Evolutionary conservation across 768 basidiomycete species (phyloP).

Genomic region (Calocybe cyanea): DNA sequence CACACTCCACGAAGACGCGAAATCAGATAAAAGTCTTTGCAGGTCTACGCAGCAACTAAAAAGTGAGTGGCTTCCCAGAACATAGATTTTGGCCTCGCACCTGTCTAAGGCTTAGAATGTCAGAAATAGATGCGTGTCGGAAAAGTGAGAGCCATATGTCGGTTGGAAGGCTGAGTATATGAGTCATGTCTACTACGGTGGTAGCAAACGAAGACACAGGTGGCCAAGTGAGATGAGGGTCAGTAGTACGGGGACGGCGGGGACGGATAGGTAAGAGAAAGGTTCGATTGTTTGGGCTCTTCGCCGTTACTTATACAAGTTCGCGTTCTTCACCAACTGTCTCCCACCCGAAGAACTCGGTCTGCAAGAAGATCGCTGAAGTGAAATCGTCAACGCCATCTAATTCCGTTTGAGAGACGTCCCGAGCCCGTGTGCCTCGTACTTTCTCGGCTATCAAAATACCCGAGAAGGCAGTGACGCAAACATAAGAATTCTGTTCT

Average conservation of each 20-base stretch:
- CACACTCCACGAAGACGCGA: conserved; percentile 50
- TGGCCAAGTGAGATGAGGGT: background rate
- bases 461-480: background rate
- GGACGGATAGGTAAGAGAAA: background rate
- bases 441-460: background rate
- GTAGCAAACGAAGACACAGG: background rate
- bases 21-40: conserved; percentile 34
- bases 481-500: too few relatives aligned
- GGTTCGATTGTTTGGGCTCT: background rate
- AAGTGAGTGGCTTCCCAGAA: background rate
- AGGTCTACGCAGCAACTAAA: conserved; percentile 35
- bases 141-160: conserved; percentile 48
- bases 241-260: background rate
- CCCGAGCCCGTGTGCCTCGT: conserved; percentile 15
- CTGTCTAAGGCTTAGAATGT: conserved; percentile 43
- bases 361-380: background rate
- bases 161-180: conserved; percentile 33
- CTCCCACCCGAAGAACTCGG: too few relatives aligned
- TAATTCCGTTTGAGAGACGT: conserved; percentile 10
- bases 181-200: conserved; percentile 7
- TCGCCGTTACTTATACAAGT: too few relatives aligned
- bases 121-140: conserved; percentile 32
- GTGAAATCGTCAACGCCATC: background rate
- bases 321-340: too few relatives aligned
- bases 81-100: conserved; percentile 28